Evolutionary conservation across 202 grass and related monocot species (phyloP), one percentile per base, ranked within the genome.

Genomic region (Elaeis oleifera): DNA sequence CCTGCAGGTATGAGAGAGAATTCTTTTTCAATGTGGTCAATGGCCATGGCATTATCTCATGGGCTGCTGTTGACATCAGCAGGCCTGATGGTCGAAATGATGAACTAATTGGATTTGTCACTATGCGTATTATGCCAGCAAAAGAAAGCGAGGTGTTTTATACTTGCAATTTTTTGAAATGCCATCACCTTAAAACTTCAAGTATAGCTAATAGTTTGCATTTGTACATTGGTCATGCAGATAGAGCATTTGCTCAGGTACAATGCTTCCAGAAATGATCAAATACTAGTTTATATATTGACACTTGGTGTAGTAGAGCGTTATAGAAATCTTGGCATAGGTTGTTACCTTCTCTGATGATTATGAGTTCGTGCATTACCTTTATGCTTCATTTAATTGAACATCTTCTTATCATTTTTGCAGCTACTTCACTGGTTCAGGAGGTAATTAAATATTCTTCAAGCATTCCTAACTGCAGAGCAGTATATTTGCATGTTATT

Each of bases 401-500:
- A 26, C 17, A 18, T 18, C 54, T 76, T 3, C 7, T 22, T 17
- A 50, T 26, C 58, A 63, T 62, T 76, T 9, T 81, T 86, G 61
- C 88, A 97, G 92, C 84, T 66, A 85, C 84, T 53, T 88, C 84
- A 18, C 80, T 97, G 71, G 82, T 97, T 67, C 71, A 71, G 23
- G 94, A 97, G 78, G 94, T 92, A 73, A 86, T 89, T 77, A 97
- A 97, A 76, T 91, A 97, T 77, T 84, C 94, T 27, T 68, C 74
- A 48, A 97, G 84, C 60, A 89, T 97, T 76, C 70, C 76, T 18
- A 84, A 74, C 75, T 97, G 94, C 79, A 84, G 82, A 70, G 94
- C 80, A 67, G 85, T 97, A 54, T 97, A 97, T 76, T 81, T 97
- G 54, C 92, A 97, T 91, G 88, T 97, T 73, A 92, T 97, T 75